phyloP scores from a whole-genome alignment of 2,329 filamentous ascomycete species.

The Basipetospora chlamydospora region DNA sequence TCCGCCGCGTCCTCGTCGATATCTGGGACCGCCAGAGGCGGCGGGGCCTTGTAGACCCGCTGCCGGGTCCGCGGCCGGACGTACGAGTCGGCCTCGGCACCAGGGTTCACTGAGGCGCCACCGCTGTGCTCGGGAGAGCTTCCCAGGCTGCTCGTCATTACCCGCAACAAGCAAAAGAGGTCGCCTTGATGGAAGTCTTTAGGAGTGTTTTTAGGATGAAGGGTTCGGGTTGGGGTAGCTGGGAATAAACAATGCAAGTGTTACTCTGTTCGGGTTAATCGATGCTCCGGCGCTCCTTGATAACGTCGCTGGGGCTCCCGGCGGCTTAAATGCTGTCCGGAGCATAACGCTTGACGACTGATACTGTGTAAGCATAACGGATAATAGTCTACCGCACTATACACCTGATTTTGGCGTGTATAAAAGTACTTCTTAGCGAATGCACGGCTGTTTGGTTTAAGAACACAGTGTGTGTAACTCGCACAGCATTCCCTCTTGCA shows the following conservation, averaged over 20 bases:
- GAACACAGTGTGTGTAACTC: too few species aligned
- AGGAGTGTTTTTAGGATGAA: too few species aligned
- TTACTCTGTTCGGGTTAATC: too few species aligned
- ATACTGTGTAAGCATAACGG: constrained; percentile 16
- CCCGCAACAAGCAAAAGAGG: too few species aligned
- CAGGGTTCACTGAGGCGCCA: constrained; percentile 1
- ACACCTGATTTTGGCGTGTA: not conserved
- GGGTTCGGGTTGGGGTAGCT: too few species aligned
- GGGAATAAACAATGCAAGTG: too few species aligned
- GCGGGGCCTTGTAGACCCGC: constrained; percentile 23
- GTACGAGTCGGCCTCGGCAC: constrained; percentile 1
- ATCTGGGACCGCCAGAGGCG: constrained; percentile 27
- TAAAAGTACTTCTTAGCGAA: not conserved
- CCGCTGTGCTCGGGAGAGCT: constrained; percentile 7
- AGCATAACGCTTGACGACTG: constrained; percentile 16
- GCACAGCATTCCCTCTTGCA: too few species aligned
- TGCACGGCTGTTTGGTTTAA: too few species aligned
- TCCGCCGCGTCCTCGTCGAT: constrained; percentile 36
- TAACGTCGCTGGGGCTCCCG: too few species aligned
- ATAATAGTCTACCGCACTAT: constrained; percentile 10
- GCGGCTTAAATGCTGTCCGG: constrained; percentile 9
- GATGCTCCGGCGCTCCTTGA: too few species aligned
- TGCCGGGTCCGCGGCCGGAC: constrained; percentile 21
- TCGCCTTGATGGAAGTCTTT: too few species aligned
- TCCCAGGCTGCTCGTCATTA: not conserved